These are phyloP conservation scores for Debaryomyces sp. DNA, from an alignment of 1,139 yeast genomes.

Conservation along the genomic window DNA sequence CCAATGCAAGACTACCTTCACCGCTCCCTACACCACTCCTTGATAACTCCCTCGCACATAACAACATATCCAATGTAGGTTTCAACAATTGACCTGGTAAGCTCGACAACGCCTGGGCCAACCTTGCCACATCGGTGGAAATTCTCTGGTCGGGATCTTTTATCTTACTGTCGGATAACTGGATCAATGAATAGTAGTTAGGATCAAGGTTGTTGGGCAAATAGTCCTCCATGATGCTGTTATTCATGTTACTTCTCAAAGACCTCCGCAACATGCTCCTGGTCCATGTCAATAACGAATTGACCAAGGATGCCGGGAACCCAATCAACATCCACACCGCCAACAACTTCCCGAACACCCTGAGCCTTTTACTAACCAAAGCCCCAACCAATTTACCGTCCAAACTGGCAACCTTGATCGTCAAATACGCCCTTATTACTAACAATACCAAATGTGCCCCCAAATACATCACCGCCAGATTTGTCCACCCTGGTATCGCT, in stretches of 20 bases:
- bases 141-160: slow-evolving; percentile 83
- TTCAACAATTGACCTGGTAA: slow-evolving; percentile 87
- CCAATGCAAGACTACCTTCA: slow-evolving; percentile 83
- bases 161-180: slow-evolving; percentile 57
- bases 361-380: slow-evolving; percentile 70
- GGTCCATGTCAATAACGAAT: slow-evolving; percentile 72
- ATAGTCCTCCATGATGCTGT: slow-evolving; percentile 64
- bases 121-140: slow-evolving; percentile 76
- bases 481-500: slow-evolving; percentile 39
- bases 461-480: slow-evolving; percentile 45
- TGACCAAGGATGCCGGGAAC: slow-evolving; percentile 81
- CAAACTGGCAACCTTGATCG: slow-evolving; percentile 81
- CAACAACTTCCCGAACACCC: slow-evolving; percentile 62
- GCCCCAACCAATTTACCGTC: slow-evolving; percentile 89
- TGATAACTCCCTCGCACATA: slow-evolving; percentile 82
- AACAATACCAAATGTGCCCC: slow-evolving; percentile 62
- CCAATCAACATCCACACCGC: slow-evolving; percentile 85
- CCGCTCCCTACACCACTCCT: slow-evolving; percentile 77
- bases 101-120: slow-evolving; percentile 70
- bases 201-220: slow-evolving; percentile 62
- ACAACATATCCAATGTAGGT: slow-evolving; percentile 77
- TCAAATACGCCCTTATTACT: slow-evolving; percentile 69
- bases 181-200: slow-evolving; percentile 50
- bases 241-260: slow-evolving; percentile 68
- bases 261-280: slow-evolving; percentile 68